Conservation (phyloP, 129 eudicot genomes). For the Daucus carota region DH1_v3.0 NC_030381.2:4238001-4238500, state of each 20-base stretch:
- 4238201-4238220: too few species aligned
- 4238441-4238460: conserved; percentile 99
- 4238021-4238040: not conserved
- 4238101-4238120: not conserved
- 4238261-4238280: not conserved
- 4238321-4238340: too few species aligned
- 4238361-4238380: conserved; percentile 6
- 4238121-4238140: not conserved
- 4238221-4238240: too few species aligned
- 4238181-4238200: too few species aligned
- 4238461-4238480: conserved; percentile 96
- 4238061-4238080: not conserved
- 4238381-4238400: conserved; percentile 7
- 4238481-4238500: conserved; percentile 51
- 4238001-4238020: too few species aligned
- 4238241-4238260: not conserved
- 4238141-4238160: not conserved
- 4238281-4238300: not conserved
- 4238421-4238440: conserved; percentile 59
- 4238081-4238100: not conserved
- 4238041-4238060: not conserved
- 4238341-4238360: not conserved
- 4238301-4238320: not conserved
- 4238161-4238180: too few species aligned
- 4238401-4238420: conserved; percentile 56